These are phyloP conservation scores for Verticillium nubilum DNA, from an alignment of 2,329 filamentous ascomycete genomes.

Conservation along the genomic window DNA sequence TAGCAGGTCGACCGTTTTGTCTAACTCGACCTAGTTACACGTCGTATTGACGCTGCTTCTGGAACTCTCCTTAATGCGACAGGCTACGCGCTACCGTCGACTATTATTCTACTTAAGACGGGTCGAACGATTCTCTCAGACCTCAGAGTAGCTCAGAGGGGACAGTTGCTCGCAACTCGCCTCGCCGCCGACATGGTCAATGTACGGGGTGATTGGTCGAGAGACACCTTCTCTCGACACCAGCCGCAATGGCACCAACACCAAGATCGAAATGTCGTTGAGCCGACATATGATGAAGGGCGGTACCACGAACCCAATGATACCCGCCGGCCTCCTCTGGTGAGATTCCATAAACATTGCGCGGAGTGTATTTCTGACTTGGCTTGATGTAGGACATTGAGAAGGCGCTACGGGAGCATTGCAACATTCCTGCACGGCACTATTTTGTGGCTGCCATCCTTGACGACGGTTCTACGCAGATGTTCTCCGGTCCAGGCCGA, in stretches of 20 bases:
- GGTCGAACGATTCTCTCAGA: background rate
- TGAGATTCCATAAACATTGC: background rate
- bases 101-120: background rate
- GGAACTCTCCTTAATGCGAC: background rate
- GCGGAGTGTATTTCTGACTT: background rate
- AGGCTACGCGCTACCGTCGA: background rate
- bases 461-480: constrained; percentile 40
- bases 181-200: constrained; percentile 18
- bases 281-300: constrained; percentile 6
- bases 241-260: constrained; percentile 20
- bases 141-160: background rate
- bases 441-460: constrained; percentile 48
- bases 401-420: constrained; percentile 44
- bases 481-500: constrained; percentile 38
- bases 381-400: constrained; percentile 38
- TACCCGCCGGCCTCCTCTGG: constrained; percentile 10
- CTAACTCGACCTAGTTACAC: constrained; percentile 9
- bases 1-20: background rate
- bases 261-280: constrained; percentile 15
- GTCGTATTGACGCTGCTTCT: constrained; percentile 5
- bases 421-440: constrained; percentile 42
- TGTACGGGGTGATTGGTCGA: constrained; percentile 31
- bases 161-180: background rate
- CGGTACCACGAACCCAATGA: constrained; percentile 10
- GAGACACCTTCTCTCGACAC: constrained; percentile 31